Evolutionary conservation across 2,329 filamentous ascomycete species (phyloP), one percentile per base, ranked within the genome.

Genomic region (Verticillium nonalfalfae): DNA sequence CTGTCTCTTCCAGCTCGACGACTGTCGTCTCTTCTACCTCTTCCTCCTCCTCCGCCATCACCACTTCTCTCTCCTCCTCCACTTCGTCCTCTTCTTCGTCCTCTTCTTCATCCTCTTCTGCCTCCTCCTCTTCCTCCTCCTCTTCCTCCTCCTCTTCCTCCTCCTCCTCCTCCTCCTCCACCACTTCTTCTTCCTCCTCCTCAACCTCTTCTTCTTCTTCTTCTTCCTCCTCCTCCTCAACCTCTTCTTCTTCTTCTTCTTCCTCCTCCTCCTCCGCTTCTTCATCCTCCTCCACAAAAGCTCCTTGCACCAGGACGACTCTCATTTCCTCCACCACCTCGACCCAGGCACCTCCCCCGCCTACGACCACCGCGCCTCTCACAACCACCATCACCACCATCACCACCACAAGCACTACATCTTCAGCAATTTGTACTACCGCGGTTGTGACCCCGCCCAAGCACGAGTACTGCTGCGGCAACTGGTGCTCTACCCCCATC

Each of bases 381-480:
- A 69, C 67, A 31, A 74, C 70, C 62, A 52, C n/a, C n/a, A 67
- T 63, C 15, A 69, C 67, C 34, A 68, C 70, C 45, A 73, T 71
- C 21, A 21, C 21, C 21, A 21, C 21, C 21, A 21, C 21, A 21
- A 21, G 21, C 34, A 76, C 73, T 26, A 76, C 75, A 15, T 72
- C 69, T 34, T 70, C 72, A 45, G 68, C 76, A n/a, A 69, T 81
- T 59, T 85, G 82, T 71, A 81, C 78, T 10, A 72, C 76, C 57
- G 83, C 79, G 31, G 70, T 73, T 31, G 74, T 77, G 11, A 69
- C 77, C 31, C 77, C 80, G 10, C 71, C 79, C 57, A 74, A 72
- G 35, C 85, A 82, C 71, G 82, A 85, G 69, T 85, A 82, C 71
- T 74, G 78, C 65, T 80, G 79, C 65, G 83, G 83, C 57, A 78